These are phyloP conservation scores for Sparassis latifolia DNA, from an alignment of 1,284 basidiomycete genomes.

Conservation along the genomic window DNA sequence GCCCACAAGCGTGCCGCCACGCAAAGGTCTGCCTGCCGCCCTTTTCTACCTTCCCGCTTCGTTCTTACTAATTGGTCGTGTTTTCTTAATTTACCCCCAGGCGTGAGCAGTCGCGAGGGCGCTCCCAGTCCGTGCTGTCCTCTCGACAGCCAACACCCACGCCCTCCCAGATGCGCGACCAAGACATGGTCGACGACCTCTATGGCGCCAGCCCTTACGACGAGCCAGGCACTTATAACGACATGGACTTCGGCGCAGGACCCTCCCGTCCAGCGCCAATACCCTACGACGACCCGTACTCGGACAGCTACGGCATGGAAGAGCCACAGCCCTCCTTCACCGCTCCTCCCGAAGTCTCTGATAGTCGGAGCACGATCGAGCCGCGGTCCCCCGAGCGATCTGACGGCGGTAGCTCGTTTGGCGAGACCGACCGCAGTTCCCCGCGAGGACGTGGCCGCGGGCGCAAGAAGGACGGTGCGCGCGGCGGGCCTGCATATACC, in stretches of 20 bases:
- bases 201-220: conserved; percentile 55
- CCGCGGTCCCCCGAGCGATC: not conserved
- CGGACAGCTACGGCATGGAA: conserved; percentile 36
- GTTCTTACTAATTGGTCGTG: not conserved
- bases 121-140: conserved; percentile 34
- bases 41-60: not conserved
- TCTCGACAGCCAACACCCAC: conserved; percentile 51
- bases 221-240: conserved; percentile 52
- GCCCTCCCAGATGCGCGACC: conserved; percentile 45
- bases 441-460: conserved; percentile 20
- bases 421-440: conserved; percentile 6
- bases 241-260: conserved; percentile 49
- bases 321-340: conserved; percentile 3
- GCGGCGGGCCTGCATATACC: conserved; percentile 10
- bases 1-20: conserved; percentile 53
- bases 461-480: conserved; percentile 12
- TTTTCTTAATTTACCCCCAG: conserved; percentile 24
- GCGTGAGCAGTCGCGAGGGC: conserved; percentile 43
- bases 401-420: conserved; percentile 1
- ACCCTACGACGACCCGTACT: conserved; percentile 74
- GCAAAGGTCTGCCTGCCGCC: conserved; percentile 37
- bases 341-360: not conserved
- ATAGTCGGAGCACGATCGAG: not conserved
- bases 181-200: conserved; percentile 41
- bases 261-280: conserved; percentile 55